Evolutionary conservation across 2,329 filamentous ascomycete genomes (phyloP).

Genomic region (Hypoxylon sp.): DNA sequence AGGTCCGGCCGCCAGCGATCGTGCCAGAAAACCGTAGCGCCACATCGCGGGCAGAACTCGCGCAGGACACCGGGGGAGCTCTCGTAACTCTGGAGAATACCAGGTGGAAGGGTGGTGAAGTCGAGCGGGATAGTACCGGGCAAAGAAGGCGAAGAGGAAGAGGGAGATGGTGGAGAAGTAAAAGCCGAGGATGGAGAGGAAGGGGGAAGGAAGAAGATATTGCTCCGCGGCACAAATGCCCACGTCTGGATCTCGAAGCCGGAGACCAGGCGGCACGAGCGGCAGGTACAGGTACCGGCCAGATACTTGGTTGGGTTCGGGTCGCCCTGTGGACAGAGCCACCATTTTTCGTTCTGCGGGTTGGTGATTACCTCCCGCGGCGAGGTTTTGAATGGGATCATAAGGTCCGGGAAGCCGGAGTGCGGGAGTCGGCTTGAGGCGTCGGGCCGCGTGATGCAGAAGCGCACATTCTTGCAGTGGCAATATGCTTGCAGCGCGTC

Average conservation of each 20-base stretch:
- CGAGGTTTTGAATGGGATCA: constrained; percentile 63
- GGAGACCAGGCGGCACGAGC: constrained; percentile 70
- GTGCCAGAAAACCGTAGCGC: constrained; percentile 76
- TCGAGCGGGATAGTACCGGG: constrained; percentile 51
- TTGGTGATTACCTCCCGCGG: constrained; percentile 57
- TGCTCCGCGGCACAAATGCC: constrained; percentile 74
- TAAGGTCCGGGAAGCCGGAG: constrained; percentile 68
- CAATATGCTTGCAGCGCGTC: constrained; percentile 62
- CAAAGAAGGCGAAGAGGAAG: constrained; percentile 17
- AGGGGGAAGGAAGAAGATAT: constrained; percentile 64
- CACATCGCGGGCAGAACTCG: constrained; percentile 74
- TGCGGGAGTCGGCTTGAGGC: constrained; percentile 59
- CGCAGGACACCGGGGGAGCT: constrained; percentile 69
- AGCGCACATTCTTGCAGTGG: constrained; percentile 68
- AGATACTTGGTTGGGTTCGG: constrained; percentile 64
- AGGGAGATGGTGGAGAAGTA: background rate
- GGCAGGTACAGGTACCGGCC: constrained; percentile 73
- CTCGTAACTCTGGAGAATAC: constrained; percentile 63
- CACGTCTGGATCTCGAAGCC: constrained; percentile 77
- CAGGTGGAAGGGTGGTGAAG: constrained; percentile 55
- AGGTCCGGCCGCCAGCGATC: constrained; percentile 66
- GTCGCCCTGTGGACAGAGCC: constrained; percentile 60
- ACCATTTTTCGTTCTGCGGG: constrained; percentile 69
- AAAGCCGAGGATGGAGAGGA: background rate
- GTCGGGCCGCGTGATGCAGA: constrained; percentile 71